Evolutionary conservation across 1,139 yeast genomes (phyloP).

Genomic region (Chernovozyma sophiae-reginae): DNA sequence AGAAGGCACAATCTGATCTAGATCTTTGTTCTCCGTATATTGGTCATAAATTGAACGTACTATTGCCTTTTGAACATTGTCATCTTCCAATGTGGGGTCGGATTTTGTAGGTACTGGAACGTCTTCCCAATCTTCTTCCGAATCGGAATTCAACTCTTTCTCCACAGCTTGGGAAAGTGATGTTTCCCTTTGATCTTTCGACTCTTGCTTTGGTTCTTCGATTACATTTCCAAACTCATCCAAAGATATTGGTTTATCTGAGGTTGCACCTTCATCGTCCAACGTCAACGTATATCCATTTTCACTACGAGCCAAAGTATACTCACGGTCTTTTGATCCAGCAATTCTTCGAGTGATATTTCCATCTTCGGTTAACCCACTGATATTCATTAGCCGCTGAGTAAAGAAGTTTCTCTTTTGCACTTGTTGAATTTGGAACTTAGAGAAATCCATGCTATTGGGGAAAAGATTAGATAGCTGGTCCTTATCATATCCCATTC

Average conservation of each 20-base stretch:
- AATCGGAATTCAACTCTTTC: conserved; percentile 17
- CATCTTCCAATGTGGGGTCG: conserved; percentile 26
- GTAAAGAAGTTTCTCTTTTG: conserved; percentile 88
- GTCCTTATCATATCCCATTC: conserved; percentile 92
- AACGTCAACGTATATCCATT: conserved; percentile 87
- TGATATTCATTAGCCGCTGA: conserved; percentile 76
- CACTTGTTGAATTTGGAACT: conserved; percentile 89
- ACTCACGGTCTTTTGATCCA: conserved; percentile 75
- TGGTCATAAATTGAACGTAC: conserved; percentile 36
- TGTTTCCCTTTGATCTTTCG: conserved; percentile 5
- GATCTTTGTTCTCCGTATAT: conserved; percentile 14
- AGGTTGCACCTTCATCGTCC: conserved; percentile 29
- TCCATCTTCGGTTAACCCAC: conserved; percentile 71
- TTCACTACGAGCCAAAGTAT: conserved; percentile 69
- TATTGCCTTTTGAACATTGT: conserved; percentile 27
- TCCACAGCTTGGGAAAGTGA: conserved; percentile 1
- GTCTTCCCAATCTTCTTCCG: conserved; percentile 62
- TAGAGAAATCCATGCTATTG: conserved; percentile 82
- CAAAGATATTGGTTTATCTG: conserved; percentile 39
- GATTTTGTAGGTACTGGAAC: conserved; percentile 27
- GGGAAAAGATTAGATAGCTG: conserved; percentile 82
- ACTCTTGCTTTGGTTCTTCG: conserved; percentile 1
- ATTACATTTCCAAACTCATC: conserved; percentile 29
- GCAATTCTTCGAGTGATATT: conserved; percentile 62
- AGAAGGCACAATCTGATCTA: not conserved